Conservation (phyloP, 352 stramenopile genomes). For the Globisporangium takayamanum region DNA sequence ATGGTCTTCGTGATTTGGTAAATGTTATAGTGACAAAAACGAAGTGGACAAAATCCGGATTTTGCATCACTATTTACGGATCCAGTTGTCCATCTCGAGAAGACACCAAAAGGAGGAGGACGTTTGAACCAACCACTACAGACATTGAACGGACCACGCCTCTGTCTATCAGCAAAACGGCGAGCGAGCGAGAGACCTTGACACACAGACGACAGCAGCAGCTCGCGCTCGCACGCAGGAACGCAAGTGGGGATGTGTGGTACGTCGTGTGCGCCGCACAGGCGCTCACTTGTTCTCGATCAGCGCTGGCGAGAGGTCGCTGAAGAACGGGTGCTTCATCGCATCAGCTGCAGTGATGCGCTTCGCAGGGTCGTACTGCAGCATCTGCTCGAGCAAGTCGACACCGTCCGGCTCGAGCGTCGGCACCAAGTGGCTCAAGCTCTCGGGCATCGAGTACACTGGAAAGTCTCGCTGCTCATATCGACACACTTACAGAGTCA, state of each 20-base stretch:
- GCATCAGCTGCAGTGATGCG: constrained; percentile 93
- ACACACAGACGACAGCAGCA: no score
- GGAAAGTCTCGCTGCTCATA: constrained; percentile 84
- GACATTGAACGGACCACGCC: no score
- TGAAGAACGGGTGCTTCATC: constrained; percentile 97
- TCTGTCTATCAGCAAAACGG: no score
- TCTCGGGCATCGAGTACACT: constrained; percentile 85
- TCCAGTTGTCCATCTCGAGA: no score
- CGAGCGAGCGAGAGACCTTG: no score
- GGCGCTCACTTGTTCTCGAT: constrained; percentile 44
- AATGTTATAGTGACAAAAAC: no score
- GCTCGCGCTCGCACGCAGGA: neutral
- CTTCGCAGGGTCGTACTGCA: constrained; percentile 86
- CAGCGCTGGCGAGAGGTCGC: constrained; percentile 79
- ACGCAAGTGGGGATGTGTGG: neutral
- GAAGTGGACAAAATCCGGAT: no score
- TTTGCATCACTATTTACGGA: no score
- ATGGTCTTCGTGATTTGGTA: no score
- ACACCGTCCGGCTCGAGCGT: constrained; percentile 88
- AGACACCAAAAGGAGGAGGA: no score
- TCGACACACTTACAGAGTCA: neutral
- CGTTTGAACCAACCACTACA: no score
- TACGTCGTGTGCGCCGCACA: neutral
- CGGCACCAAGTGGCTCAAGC: constrained; percentile 87
- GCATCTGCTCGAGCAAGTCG: constrained; percentile 90